Percentiles rank a stretch among this genome's conserved stretches.
Conservation (phyloP, 2,329 filamentous ascomycete genomes). For the Blastomyces silverae region DNA sequence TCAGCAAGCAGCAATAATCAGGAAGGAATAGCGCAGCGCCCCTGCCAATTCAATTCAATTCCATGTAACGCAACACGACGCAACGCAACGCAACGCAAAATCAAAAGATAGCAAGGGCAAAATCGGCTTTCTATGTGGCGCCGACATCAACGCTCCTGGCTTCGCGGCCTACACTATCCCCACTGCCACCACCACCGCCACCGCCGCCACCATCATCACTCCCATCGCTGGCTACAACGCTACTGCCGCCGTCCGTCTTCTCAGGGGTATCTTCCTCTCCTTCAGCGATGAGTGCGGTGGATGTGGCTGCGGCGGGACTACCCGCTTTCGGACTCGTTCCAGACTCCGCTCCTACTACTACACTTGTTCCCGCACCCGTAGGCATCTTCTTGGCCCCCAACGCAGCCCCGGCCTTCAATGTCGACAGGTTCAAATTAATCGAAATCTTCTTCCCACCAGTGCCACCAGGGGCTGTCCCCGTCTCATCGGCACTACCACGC, state of each 20-base stretch:
- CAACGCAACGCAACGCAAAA: not conserved
- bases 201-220: not conserved
- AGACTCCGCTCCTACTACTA: not conserved
- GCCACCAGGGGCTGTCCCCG: conserved; percentile 23
- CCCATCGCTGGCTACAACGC: no score
- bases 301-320: not conserved
- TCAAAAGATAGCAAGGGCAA: not conserved
- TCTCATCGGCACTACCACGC: conserved; percentile 14
- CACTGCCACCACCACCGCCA: not conserved
- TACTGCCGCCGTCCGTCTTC: not conserved
- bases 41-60: no score
- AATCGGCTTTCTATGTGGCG: not conserved
- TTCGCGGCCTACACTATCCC: not conserved
- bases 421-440: conserved; percentile 33
- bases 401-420: conserved; percentile 22
- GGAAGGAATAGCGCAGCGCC: no score
- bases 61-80: no score
- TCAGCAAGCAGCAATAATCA: no score
- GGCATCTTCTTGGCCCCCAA: conserved; percentile 26
- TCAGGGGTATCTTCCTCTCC: not conserved
- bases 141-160: not conserved
- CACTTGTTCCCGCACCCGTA: not conserved
- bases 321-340: not conserved
- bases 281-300: not conserved
- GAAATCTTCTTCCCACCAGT: conserved; percentile 33